Base-by-base conservation (phyloP, 768 basidiomycete genomes). In the Hericium alpestre region DNA sequence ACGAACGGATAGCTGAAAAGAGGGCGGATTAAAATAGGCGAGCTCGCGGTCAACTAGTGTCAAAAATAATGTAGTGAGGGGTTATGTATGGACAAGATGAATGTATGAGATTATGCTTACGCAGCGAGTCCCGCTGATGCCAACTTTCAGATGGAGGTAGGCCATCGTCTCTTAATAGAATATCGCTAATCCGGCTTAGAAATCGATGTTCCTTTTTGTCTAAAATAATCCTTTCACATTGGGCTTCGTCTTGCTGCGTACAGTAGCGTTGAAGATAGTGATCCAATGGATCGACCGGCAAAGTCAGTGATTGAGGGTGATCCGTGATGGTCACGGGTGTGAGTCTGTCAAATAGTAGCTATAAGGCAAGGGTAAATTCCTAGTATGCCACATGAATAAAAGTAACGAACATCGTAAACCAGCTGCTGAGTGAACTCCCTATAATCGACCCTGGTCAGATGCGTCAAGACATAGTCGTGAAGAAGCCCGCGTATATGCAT, bases 271-370 rank as follows among this genome's bases (percentile, higher is more conserved):
- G 38, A 9, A 58, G 23, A 11, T 61, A 38, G 39, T 58, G 43
- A 2, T 56, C 56, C 38, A 63, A 23, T 4, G 62, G 57, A 40
- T 63, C 60, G 20, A 16, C 18, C 18, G 49, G 49, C 20, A 46
- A 20, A 18, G 43, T 46, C 43, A 46, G 20, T n/a, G 20, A 46
- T 46, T 46, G 43, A 46, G 43, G 16, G 43, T 46, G 43, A n/a
- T 46, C 43, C 9, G 43, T 18, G 16, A 46, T 46, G n/a, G 43
- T n/a, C n/a, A 46, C 43, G 43, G 43, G 43, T 10, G n/a, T 20
- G n/a, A 46, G 43, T 7, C n/a, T 46, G 43, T 46, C 43, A n/a
- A n/a, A 46, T 18, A 46, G 43, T 20, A 46, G 20, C 43, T 46
- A 18, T 46, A n/a, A n/a, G 20, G 20, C n/a, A 46, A 15, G 5